Percentiles rank a stretch among this genome's conserved stretches.
Conservation (phyloP, 1,139 yeast genomes). For the Geotrichum phurueaensis region DNA sequence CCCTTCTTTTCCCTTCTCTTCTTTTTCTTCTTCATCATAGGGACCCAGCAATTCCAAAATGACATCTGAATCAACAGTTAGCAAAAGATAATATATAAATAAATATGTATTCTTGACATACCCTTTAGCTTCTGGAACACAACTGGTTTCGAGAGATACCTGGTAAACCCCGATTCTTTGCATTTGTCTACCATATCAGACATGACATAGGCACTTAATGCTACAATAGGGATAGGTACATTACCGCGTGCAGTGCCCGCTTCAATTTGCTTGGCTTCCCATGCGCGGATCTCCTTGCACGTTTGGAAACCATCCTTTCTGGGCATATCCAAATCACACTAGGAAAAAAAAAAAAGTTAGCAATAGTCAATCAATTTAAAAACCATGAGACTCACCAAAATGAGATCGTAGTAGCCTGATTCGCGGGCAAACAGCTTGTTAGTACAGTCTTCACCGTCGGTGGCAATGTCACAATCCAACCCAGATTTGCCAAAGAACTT, state of each 20-base stretch:
- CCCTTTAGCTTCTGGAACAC: conserved; percentile 30
- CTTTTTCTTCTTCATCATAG: neutral
- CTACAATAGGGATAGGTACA: conserved; percentile 57
- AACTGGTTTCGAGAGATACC: conserved; percentile 65
- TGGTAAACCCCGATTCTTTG: conserved; percentile 69
- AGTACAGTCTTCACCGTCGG: conserved; percentile 65
- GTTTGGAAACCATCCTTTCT: conserved; percentile 82
- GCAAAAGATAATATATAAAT: neutral
- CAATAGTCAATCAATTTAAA: neutral
- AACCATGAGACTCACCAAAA: conserved; percentile 34
- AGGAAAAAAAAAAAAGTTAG: neutral
- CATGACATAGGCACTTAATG: conserved; percentile 81
- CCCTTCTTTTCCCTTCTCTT: neutral
- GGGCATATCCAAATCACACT: conserved; percentile 81
- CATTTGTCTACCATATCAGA: conserved; percentile 73
- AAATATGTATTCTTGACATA: neutral
- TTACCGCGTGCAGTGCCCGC: neutral
- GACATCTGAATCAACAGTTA: neutral
- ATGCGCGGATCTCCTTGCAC: conserved; percentile 65
- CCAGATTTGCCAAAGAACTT: conserved; percentile 72
- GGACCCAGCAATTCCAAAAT: neutral
- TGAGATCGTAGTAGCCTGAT: conserved; percentile 50
- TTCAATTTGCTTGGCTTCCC: conserved; percentile 50
- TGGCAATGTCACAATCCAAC: conserved; percentile 64
- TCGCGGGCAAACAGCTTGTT: conserved; percentile 40